Evolutionary conservation across 2,329 filamentous ascomycete species (phyloP).

Genomic region (Lecanicillium sp.): DNA sequence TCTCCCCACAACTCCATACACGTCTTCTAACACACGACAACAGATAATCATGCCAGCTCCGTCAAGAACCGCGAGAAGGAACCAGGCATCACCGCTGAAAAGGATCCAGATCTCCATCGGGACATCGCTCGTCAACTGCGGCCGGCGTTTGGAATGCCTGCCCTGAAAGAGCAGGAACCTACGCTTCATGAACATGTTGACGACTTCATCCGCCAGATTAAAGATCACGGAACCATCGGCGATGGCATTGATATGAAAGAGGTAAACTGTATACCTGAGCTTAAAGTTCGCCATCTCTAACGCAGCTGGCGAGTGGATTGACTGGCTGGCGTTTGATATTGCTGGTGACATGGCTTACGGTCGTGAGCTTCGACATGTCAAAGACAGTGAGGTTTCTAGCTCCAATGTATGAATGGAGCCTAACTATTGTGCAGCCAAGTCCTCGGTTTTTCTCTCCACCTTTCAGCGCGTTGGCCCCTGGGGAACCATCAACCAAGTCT

Average conservation of each 20-base stretch:
- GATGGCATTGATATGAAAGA: not conserved
- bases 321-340: slow-evolving; percentile 16
- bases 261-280: not conserved
- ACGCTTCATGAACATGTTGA: not conserved
- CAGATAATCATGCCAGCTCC: not conserved
- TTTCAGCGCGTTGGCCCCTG: slow-evolving; percentile 8
- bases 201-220: not conserved
- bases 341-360: slow-evolving; percentile 15
- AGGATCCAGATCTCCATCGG: not conserved
- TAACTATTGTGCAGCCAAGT: not conserved
- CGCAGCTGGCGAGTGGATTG: slow-evolving; percentile 8
- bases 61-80: not conserved
- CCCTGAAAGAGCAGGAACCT: not conserved
- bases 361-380: slow-evolving; percentile 11
- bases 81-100: not conserved
- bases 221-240: not conserved
- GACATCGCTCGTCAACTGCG: not conserved
- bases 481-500: slow-evolving; percentile 3
- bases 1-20: not conserved
- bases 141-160: not conserved
- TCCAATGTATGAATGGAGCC: not conserved
- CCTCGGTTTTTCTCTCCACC: not conserved
- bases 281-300: not conserved
- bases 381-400: slow-evolving; percentile 10
- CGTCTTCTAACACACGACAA: not conserved